phyloP scores from a whole-genome alignment of 352 stramenopile species.

The Phytophthora capsici region DNA sequence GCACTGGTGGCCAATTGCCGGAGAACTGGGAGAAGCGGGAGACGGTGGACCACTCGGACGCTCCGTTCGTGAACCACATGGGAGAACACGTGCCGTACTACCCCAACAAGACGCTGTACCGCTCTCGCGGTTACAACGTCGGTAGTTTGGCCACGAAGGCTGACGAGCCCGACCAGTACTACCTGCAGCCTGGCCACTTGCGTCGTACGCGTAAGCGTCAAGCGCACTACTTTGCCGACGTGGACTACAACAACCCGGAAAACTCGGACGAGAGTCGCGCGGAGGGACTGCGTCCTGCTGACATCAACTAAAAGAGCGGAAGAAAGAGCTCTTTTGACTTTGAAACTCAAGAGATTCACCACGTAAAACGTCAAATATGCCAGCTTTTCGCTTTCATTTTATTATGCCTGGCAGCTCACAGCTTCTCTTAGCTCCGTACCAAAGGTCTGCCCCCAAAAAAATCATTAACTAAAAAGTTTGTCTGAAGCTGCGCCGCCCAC shows the following conservation, averaged over 20 bases:
- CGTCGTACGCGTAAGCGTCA: constrained; percentile 73
- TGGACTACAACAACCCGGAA: constrained; percentile 88
- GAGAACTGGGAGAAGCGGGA: constrained; percentile 74
- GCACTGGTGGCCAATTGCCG: constrained; percentile 64
- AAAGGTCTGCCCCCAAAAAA: constrained; percentile 18
- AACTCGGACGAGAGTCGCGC: constrained; percentile 45
- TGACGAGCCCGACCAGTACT: constrained; percentile 82
- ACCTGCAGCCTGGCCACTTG: constrained; percentile 80
- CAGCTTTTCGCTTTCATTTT: constrained; percentile 37
- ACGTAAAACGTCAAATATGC: constrained; percentile 21
- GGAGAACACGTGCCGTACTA: constrained; percentile 70
- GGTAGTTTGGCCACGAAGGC: constrained; percentile 67
- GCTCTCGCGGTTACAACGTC: constrained; percentile 81
- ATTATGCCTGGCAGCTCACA: constrained; percentile 28
- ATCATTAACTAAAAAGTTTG: constrained; percentile 22
- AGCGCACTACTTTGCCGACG: constrained; percentile 66
- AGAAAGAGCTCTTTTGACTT: background rate
- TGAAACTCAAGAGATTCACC: too few relatives aligned
- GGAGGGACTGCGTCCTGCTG: constrained; percentile 58
- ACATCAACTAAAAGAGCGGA: constrained; percentile 61
- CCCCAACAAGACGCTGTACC: constrained; percentile 80
- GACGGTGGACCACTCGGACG: constrained; percentile 62
- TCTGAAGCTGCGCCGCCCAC: constrained; percentile 16
- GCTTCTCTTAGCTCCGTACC: background rate
- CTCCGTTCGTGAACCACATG: constrained; percentile 76